phyloP scores from a whole-genome alignment of 2,329 filamentous ascomycete species.

The Fusarium anthophilum region DNA sequence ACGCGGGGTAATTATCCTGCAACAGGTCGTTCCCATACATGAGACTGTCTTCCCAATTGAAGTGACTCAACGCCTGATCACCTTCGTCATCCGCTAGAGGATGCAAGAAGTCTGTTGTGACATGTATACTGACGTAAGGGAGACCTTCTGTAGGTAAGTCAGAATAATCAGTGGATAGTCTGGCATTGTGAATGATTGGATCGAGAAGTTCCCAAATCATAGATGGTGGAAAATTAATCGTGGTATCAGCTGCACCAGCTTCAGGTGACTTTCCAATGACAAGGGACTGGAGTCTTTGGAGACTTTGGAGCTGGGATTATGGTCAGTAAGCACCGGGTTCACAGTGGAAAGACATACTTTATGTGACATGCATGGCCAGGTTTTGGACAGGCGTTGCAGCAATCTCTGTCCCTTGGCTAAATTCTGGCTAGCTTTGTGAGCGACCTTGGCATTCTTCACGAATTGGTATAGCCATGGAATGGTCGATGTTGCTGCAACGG shows the following conservation, averaged over 20 bases:
- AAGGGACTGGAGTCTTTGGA: background rate
- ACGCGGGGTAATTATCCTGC: background rate
- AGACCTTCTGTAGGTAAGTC: background rate
- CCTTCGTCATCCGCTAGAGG: conserved; percentile 3
- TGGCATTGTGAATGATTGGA: background rate
- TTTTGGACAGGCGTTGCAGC: background rate
- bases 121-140: conserved; percentile 6
- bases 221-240: conserved; percentile 1
- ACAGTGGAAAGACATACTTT: background rate
- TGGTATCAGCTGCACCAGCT: background rate
- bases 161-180: background rate
- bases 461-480: conserved; percentile 15
- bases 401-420: background rate
- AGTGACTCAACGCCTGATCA: background rate
- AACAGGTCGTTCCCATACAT: background rate
- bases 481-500: conserved; percentile 9
- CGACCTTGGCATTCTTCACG: background rate
- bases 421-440: background rate
- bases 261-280: background rate
- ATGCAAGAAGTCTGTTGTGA: conserved; percentile 16
- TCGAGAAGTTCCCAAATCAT: conserved; percentile 21
- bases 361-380: conserved; percentile 1
- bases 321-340: accelerated
- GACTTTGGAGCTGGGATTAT: background rate
- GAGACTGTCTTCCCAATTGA: background rate